A percentile compares a stretch with the other conserved stretches of the same genome.
phyloP scores from a whole-genome alignment of 2,329 filamentous ascomycete species.

The Clarireedia hainanense region DNA sequence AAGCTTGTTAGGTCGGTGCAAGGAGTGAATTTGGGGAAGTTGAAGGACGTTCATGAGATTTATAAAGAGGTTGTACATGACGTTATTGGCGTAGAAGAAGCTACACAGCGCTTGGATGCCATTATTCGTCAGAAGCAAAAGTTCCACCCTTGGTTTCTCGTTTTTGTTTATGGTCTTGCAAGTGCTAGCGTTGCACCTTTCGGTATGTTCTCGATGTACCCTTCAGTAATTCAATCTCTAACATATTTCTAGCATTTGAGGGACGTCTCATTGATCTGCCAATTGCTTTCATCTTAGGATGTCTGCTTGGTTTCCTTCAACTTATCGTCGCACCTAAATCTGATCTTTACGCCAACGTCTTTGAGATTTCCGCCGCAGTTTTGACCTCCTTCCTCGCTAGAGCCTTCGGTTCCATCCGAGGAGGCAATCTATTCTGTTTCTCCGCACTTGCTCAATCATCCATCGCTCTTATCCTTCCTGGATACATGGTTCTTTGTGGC shows the following conservation, averaged over 20 bases:
- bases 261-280: constrained; percentile 66
- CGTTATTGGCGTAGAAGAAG: constrained; percentile 63
- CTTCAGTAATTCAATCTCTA: too few species aligned
- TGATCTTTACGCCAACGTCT: constrained; percentile 58
- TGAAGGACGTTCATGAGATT: constrained; percentile 66
- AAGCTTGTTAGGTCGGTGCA: constrained; percentile 63
- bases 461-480: constrained; percentile 58
- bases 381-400: constrained; percentile 55
- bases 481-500: constrained; percentile 53
- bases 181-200: constrained; percentile 67
- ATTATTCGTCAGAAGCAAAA: constrained; percentile 40
- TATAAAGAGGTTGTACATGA: constrained; percentile 82
- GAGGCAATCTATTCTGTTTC: constrained; percentile 50
- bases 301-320: constrained; percentile 61
- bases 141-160: constrained; percentile 42
- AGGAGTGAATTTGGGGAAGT: constrained; percentile 65
- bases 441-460: constrained; percentile 56
- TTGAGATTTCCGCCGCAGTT: constrained; percentile 55
- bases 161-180: constrained; percentile 64
- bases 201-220: constrained; percentile 25
- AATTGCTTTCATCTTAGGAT: constrained; percentile 62
- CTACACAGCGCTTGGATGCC: constrained; percentile 51
- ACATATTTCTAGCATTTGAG: constrained; percentile 42
- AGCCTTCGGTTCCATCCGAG: constrained; percentile 51
- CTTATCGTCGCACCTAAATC: constrained; percentile 62